Evolutionary conservation across 352 stramenopile species (phyloP).

Genomic region (Ophiocytium majus): DNA sequence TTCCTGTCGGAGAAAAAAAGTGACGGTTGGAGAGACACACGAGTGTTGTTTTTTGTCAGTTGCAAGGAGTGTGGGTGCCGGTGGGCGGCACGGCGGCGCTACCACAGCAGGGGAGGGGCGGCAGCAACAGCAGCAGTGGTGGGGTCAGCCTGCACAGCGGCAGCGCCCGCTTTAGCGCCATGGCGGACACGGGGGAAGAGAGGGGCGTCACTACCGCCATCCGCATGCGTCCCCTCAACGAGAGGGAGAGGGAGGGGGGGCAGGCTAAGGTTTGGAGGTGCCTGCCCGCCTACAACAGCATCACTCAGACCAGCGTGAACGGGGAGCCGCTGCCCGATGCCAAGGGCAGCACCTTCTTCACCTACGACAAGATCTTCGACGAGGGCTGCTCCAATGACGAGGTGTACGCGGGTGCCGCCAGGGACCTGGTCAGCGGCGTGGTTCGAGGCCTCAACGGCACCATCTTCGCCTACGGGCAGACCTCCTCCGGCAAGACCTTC

Average conservation of each 20-base stretch:
- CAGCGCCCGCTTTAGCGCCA: too few relatives aligned
- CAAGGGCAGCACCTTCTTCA: slow-evolving; percentile 56
- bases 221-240: slow-evolving; percentile 52
- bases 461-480: slow-evolving; percentile 62
- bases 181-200: slow-evolving; percentile 33
- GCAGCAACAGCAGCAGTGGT: too few relatives aligned
- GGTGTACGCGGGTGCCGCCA: slow-evolving; percentile 48
- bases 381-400: slow-evolving; percentile 46
- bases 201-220: slow-evolving; percentile 52
- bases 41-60: too few relatives aligned
- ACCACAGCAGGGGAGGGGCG: too few relatives aligned
- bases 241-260: slow-evolving; percentile 40
- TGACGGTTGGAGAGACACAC: too few relatives aligned
- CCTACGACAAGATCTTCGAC: slow-evolving; percentile 58
- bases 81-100: too few relatives aligned
- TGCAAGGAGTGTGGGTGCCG: too few relatives aligned
- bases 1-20: too few relatives aligned
- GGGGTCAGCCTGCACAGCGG: too few relatives aligned
- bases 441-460: slow-evolving; percentile 60
- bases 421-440: slow-evolving; percentile 54
- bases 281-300: slow-evolving; percentile 54
- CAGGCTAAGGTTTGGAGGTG: slow-evolving; percentile 51
- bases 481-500: slow-evolving; percentile 58
- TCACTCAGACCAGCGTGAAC: slow-evolving; percentile 48
- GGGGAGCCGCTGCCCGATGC: slow-evolving; percentile 55